A percentile compares a stretch with the other conserved stretches of the same genome.
These are phyloP conservation scores for Kodamaea alishanica DNA, from an alignment of 1,139 yeast species.

Conservation along the genomic window DNA sequence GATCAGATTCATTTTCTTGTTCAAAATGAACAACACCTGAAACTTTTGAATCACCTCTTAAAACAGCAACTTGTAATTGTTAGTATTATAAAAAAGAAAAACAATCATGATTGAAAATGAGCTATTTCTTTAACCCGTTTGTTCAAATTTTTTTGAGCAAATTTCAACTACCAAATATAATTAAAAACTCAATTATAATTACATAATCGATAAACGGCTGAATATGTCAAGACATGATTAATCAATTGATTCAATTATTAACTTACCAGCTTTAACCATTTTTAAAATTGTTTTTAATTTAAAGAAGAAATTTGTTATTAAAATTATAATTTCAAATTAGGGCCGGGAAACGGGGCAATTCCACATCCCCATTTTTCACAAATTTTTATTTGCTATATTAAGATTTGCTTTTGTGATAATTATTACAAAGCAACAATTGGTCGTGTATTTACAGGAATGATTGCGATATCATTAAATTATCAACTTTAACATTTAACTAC, in stretches of 20 bases:
- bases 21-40: conserved; percentile 82
- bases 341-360: neutral
- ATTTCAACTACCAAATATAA: neutral
- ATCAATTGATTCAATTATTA: neutral
- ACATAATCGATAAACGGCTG: no score
- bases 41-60: conserved; percentile 92
- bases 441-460: no score
- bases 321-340: neutral
- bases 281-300: conserved; percentile 9
- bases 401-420: no score
- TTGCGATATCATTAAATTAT: no score
- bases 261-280: conserved; percentile 42
- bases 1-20: conserved; percentile 72
- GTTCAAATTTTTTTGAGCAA: no score
- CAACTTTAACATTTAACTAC: no score
- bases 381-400: no score
- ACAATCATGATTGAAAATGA: no score
- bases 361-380: conserved; percentile 1
- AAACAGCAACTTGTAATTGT: conserved; percentile 73
- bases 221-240: neutral
- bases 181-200: no score
- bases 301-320: neutral
- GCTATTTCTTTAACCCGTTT: no score
- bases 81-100: conserved; percentile 5
- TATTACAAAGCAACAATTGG: no score